Evolutionary conservation across 371 early-diverging fungal genomes (phyloP), one percentile per base, ranked within the genome.

Genomic region (Mucor lusitanicus): DNA sequence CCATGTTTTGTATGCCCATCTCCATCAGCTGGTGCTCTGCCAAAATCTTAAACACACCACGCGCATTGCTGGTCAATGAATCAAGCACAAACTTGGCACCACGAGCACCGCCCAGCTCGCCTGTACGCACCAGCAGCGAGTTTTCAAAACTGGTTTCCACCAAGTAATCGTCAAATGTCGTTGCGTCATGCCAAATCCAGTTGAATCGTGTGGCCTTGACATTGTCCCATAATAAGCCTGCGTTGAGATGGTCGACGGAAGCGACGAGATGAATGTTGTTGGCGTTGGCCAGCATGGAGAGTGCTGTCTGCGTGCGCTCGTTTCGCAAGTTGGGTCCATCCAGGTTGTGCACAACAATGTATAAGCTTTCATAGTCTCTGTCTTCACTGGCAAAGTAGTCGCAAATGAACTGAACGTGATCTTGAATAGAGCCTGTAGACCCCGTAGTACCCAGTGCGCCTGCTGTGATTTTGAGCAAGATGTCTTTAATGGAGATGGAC

Each of bases 131-230:
- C 84, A 93, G 75, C 39, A 91, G 71, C 27, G 90, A 85, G 76
- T 91, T 90, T 64, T 95, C 95, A 74, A 89, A 91, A 61, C 89
- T 88, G 2, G 94, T 94, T 70, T 97, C 97, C 0, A 84, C 86
- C 19, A 83, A 63, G 54, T 97, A 97, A 3, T 87, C 81, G 62
- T 87, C 87, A 76, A 87, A 96, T 4, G 96, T 97, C 3, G 97
- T 95, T 35, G 88, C 81, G 67, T 97, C 96, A 73, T 96, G 97
- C 92, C 92, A 95, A 2, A 91, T 74, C 92, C 92, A 96, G 55
- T 88, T 88, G 72, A 93, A 96, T 21, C 85, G 80, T 15, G 86
- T 76, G 1, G 85, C 61, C 40, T 87, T 85, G 55, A 85, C 85
- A 54, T 88, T 82, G 74, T 97, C 96, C 96, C 96, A 97, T 25